These are phyloP conservation scores for Calocybe indica DNA, from an alignment of 768 basidiomycete species.

Conservation along the genomic window DNA sequence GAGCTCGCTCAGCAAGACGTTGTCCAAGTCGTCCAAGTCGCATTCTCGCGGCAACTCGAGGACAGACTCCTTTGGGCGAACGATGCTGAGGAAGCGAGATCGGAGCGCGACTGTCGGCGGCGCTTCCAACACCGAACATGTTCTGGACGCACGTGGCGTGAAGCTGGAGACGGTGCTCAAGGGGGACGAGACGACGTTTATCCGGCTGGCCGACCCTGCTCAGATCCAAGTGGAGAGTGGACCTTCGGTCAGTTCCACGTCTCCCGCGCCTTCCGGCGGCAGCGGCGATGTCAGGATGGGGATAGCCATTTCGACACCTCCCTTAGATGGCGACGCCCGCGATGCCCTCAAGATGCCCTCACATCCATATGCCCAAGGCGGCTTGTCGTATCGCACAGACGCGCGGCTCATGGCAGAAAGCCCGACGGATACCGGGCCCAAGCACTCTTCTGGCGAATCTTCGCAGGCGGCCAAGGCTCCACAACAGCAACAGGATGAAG, in stretches of 20 bases:
- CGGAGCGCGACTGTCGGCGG: conserved; percentile 16
- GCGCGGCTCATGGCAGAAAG: conserved; percentile 10
- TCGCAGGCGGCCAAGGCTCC: background rate
- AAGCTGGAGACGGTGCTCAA: conserved; percentile 33
- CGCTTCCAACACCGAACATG: conserved; percentile 8
- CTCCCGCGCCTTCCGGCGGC: conserved; percentile 18
- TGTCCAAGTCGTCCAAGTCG: conserved; percentile 27
- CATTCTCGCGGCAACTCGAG: conserved; percentile 34
- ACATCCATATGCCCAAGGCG: conserved; percentile 48
- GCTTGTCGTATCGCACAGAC: conserved; percentile 13
- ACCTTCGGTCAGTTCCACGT: conserved; percentile 5
- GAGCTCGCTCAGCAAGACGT: conserved; percentile 30
- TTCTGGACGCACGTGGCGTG: conserved; percentile 13
- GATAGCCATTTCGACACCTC: conserved; percentile 31
- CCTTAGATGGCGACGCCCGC: conserved; percentile 13
- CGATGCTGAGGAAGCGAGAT: conserved; percentile 34
- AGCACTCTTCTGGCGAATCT: conserved; percentile 5
- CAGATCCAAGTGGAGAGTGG: conserved; percentile 22
- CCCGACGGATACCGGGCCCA: conserved; percentile 30
- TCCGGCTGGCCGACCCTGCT: conserved; percentile 38
- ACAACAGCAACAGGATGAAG: conserved; percentile 12
- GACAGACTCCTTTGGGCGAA: conserved; percentile 37
- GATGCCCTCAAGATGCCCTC: conserved; percentile 28
- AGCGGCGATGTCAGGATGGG: conserved; percentile 22
- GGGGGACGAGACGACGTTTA: conserved; percentile 33